Evolutionary conservation across 2,329 filamentous ascomycete genomes (phyloP), one percentile per base, ranked within the genome.

Genomic region (Nigrospora oryzae): DNA sequence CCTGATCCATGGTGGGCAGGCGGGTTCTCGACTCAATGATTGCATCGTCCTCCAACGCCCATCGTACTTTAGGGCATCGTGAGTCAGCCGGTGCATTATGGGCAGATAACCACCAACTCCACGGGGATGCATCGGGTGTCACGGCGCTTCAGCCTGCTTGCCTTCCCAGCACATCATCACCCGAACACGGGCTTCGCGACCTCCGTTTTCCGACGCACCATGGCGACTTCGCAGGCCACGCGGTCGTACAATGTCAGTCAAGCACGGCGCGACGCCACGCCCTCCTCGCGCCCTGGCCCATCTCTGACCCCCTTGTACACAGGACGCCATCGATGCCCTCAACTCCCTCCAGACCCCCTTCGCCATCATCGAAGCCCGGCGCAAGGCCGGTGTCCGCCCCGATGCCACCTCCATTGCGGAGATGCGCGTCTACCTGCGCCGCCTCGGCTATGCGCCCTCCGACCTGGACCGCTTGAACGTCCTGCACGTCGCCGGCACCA

Each of bases 261-360:
- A 28, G 23, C 23, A 28, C 23, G 5, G 23, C 23, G 23, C 23
- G 23, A 28, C 23, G 23, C 23, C 23, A 7, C 23, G 23, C 23
- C 23, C 23, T 28, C 23, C 23, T 28, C 23, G 23, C 23, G 23
- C 23, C 23, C 12, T 23, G 4, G 4, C 13, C n/a, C 37, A 5
- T 38, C n/a, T 38, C 17, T 38, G n/a, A 38, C 34, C 14, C 34
- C 14, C 6, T 36, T 36, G 34, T 10, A 5, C 34, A 2, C 17
- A 95, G 89, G 89, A 93, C 62, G 93, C 91, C 40, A 82, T 97
- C 51, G 73, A 81, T 53, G 81, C 86, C 35, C 78, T 97, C 59
- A 97, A 97, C 65, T 85, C 87, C 38, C 80, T 97, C 42, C 93
- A 98, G 64, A 89, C 86, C 36, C 94, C 95, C 43, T 91, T 84